Evolutionary conservation across 2,329 filamentous ascomycete genomes (phyloP), one percentile per base, ranked within the genome.

Genomic region (Fusarium sp.): DNA sequence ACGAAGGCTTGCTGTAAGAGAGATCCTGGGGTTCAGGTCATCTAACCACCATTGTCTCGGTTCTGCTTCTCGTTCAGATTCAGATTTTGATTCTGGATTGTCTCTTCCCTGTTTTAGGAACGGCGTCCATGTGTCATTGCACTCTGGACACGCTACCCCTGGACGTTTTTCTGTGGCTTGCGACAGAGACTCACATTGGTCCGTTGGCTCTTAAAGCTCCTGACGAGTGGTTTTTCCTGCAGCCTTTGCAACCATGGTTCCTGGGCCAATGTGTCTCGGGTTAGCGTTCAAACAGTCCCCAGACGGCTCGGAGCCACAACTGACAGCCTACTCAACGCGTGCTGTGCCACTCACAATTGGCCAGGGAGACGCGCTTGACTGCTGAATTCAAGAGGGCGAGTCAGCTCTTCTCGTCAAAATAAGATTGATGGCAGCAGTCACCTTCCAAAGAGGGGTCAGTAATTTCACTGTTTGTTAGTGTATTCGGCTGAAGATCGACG

Each of bases 211-310:
- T 71, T 52, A 64, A 64, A 35, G 43, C 66, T 70, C 71, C 70
- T 72, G 60, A 53, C 33, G 50, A 46, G 46, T 67, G 19, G 54
- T 59, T 61, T 75, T 67, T 63, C 28, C 65, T 64, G 37, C 64
- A 63, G 44, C n/a, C n/a, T 52, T 35, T 42, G 60, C 28, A 16
- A 5, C 25, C n/a, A 69, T 66, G 60, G 75, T 78, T 75, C 69
- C 72, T 71, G 69, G 75, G 67, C 74, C 75, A 77, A 76, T 77
- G 54, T 64, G 64, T 58, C 65, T 66, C 54, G 18, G 52, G 67
- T 65, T 77, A 75, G 75, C 73, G 66, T 66, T 42, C 42, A 44
- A 23, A 47, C 59, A 32, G 60, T 40, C 57, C 64, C 43, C 49
- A 53, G 61, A 61, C 60, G 50, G 66, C 44, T 64, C 65, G 42